Conservation (phyloP, 805 yeast genomes). For the Cyberlindnera misumaiensis region DNA sequence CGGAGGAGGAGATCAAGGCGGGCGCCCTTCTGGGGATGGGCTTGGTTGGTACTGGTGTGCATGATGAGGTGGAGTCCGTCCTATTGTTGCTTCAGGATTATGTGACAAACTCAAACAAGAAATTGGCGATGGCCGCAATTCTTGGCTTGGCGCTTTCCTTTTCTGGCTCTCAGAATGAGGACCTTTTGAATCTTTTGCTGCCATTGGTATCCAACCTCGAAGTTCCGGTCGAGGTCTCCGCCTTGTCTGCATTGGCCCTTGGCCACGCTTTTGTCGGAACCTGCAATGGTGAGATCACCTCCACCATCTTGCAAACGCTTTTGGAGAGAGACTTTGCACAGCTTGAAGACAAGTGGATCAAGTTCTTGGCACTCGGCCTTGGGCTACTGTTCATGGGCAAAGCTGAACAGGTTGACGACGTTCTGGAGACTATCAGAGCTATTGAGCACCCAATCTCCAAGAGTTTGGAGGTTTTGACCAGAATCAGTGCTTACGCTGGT, state of each 20-base stretch:
- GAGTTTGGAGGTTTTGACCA: constrained; percentile 82
- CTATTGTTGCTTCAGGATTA: constrained; percentile 80
- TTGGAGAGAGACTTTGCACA: constrained; percentile 78
- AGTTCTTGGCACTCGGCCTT: constrained; percentile 85
- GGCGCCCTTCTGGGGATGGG: constrained; percentile 97
- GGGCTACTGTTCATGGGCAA: constrained; percentile 91
- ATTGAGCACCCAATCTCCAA: constrained; percentile 91
- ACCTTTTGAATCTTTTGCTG: constrained; percentile 64
- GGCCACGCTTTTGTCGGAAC: constrained; percentile 96
- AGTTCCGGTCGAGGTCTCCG: constrained; percentile 68
- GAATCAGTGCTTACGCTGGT: constrained; percentile 93
- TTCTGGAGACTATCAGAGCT: constrained; percentile 87
- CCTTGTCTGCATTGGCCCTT: constrained; percentile 83
- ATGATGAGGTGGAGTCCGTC: constrained; percentile 93
- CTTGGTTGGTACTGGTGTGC: constrained; percentile 84
- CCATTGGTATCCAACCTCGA: constrained; percentile 80
- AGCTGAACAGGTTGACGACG: constrained; percentile 90
- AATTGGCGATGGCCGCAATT: constrained; percentile 73
- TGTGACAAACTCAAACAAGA: constrained; percentile 54
- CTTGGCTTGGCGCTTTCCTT: constrained; percentile 91
- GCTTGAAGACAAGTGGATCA: constrained; percentile 77
- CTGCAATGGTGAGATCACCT: constrained; percentile 88
- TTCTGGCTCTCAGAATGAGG: constrained; percentile 89
- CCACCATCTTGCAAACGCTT: constrained; percentile 84
- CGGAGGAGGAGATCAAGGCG: constrained; percentile 83